A percentile compares a stretch with the other conserved stretches of the same genome.
Conservation (phyloP, 2,329 filamentous ascomycete genomes). For the Sclerotinia trifoliorum region DNA sequence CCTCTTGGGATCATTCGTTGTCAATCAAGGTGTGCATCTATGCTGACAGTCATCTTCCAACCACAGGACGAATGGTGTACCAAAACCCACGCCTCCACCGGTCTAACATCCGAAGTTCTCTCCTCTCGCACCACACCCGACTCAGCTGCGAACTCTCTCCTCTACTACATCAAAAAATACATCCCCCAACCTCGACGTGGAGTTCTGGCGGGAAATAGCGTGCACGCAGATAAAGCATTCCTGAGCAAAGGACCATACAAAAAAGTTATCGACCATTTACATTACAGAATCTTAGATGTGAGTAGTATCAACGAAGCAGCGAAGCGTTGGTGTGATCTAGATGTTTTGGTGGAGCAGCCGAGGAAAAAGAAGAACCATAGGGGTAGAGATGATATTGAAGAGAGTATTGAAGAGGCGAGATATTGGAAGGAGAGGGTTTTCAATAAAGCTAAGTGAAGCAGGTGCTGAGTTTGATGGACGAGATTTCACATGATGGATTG, state of each 20-base stretch:
- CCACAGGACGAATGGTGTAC: conserved; percentile 78
- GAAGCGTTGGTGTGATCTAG: conserved; percentile 70
- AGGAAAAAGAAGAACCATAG: conserved; percentile 75
- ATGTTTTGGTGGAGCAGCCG: conserved; percentile 61
- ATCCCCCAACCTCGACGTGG: conserved; percentile 66
- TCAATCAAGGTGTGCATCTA: neutral
- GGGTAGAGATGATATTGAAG: conserved; percentile 84
- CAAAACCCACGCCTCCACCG: conserved; percentile 73
- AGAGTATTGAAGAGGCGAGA: conserved; percentile 88
- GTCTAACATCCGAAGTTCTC: conserved; percentile 74
- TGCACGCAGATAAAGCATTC: conserved; percentile 87
- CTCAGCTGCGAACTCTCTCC: conserved; percentile 65
- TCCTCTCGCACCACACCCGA: conserved; percentile 70
- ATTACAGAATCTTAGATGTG: conserved; percentile 90
- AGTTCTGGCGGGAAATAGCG: conserved; percentile 85
- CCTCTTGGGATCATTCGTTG: neutral
- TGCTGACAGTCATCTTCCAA: neutral
- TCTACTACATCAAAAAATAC: conserved; percentile 73
- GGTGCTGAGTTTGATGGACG: neutral
- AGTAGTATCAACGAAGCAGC: conserved; percentile 90
- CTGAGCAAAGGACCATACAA: conserved; percentile 72
- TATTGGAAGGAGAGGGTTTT: conserved; percentile 79
- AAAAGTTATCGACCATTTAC: conserved; percentile 70
- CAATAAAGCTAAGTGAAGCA: conserved; percentile 25
- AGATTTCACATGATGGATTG: neutral